Evolutionary conservation across 345 rosid species (phyloP).

Genomic region (Syzygium jambos): DNA sequence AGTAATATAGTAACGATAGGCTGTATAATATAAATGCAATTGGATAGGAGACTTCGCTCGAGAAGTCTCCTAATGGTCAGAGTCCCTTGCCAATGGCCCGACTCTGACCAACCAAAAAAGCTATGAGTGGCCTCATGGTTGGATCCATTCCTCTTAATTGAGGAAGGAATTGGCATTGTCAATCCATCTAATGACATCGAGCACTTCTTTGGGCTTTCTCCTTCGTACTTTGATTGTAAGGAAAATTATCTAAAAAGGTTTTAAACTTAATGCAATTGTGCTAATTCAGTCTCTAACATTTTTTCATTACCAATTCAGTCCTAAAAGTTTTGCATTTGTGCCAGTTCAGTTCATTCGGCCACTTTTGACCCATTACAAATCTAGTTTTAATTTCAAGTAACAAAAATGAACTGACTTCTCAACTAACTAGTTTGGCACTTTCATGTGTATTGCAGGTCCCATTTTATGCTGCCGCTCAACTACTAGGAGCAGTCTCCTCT

Average conservation of each 20-base stretch:
- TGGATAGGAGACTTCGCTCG: too few species aligned
- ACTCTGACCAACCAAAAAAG: neutral
- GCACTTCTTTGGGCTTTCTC: neutral
- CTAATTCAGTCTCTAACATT: too few species aligned
- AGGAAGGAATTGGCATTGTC: neutral
- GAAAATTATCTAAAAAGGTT: too few species aligned
- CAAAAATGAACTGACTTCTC: neutral
- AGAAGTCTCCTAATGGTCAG: too few species aligned
- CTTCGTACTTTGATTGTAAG: too few species aligned
- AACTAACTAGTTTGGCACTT: neutral
- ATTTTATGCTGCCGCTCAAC: constrained; percentile 1
- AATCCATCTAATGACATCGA: neutral
- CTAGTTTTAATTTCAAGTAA: neutral
- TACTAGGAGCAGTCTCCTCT: constrained; percentile 1
- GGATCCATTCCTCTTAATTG: neutral
- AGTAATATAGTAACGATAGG: too few species aligned
- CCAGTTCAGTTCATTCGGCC: too few species aligned
- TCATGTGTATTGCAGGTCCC: neutral
- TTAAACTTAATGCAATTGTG: too few species aligned
- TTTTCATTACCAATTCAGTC: too few species aligned
- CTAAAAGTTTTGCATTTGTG: too few species aligned
- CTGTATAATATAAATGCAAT: too few species aligned
- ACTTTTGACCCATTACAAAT: neutral
- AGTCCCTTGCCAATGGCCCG: neutral
- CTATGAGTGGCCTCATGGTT: neutral